A percentile compares a stretch with the other conserved stretches of the same genome.
Evolutionary conservation across 2,329 filamentous ascomycete genomes (phyloP).

Genomic region (Diaporthe caulivora): DNA sequence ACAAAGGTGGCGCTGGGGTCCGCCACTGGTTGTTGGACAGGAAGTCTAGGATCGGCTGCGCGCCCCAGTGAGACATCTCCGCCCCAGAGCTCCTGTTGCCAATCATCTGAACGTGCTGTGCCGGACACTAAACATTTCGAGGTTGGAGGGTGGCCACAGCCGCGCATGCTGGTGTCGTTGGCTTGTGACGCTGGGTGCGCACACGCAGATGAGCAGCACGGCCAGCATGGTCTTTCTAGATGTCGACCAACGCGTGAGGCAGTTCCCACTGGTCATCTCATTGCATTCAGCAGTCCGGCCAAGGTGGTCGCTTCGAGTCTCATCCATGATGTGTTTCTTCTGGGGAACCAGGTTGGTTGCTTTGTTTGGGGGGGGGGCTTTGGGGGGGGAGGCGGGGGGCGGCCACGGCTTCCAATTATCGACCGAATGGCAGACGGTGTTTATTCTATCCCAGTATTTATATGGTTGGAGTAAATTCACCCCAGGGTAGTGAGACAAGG

Average conservation of each 20-base stretch:
- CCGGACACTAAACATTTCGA: conserved; percentile 25
- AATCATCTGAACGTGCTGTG: conserved; percentile 26
- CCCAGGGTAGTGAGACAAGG: background rate
- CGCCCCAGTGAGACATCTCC: background rate
- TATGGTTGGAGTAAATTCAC: background rate
- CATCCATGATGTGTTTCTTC: background rate
- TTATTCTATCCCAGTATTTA: background rate
- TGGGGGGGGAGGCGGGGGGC: too few species aligned
- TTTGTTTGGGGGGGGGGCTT: too few species aligned
- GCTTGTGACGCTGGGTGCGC: background rate
- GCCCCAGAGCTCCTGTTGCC: conserved; percentile 14
- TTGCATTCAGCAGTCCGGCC: background rate
- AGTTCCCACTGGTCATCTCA: too few species aligned
- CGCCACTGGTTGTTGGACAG: conserved; percentile 14
- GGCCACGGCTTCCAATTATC: too few species aligned
- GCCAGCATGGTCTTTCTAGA: background rate
- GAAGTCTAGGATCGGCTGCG: conserved; percentile 21
- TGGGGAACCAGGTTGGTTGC: too few species aligned
- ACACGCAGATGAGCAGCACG: background rate
- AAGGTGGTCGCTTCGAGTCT: background rate
- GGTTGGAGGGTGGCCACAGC: conserved; percentile 12
- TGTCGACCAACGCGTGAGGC: background rate
- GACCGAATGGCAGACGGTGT: too few species aligned
- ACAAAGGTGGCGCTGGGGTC: background rate
- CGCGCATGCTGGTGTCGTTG: conserved; percentile 1